Evolutionary conservation across 495 filamentous ascomycete genomes (phyloP).

Genomic region (Massariosphaeria phaeospora): DNA sequence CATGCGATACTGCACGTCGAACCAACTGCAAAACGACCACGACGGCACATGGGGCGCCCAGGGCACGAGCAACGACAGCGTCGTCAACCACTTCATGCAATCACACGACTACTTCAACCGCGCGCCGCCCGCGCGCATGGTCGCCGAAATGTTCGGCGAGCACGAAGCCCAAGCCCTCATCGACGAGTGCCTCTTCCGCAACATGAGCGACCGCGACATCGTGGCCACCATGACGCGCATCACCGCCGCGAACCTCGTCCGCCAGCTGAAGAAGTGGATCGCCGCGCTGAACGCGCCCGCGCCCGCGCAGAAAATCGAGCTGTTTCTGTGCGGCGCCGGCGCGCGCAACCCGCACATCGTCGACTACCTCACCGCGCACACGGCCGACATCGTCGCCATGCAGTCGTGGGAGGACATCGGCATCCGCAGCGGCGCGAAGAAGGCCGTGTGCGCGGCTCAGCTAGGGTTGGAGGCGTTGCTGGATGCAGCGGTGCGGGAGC

Average conservation of each 20-base stretch:
- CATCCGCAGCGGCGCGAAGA: conserved; percentile 5
- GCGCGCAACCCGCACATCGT: conserved; percentile 15
- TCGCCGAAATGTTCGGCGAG: conserved; percentile 1
- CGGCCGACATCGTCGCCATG: background rate
- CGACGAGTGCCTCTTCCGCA: conserved; percentile 12
- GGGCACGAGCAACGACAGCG: conserved; percentile 5
- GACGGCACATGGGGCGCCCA: conserved; percentile 6
- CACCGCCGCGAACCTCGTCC: conserved; percentile 10
- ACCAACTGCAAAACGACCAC: background rate
- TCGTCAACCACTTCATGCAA: conserved; percentile 7
- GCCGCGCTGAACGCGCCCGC: background rate
- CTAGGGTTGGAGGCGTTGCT: conserved; percentile 10
- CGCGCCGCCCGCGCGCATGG: background rate
- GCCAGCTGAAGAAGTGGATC: conserved; percentile 3
- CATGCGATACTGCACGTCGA: conserved; percentile 3
- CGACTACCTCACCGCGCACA: background rate
- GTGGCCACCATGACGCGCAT: conserved; percentile 21
- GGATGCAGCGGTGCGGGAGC: background rate
- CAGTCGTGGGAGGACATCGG: conserved; percentile 8
- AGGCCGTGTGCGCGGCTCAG: conserved; percentile 10
- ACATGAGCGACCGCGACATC: conserved; percentile 8
- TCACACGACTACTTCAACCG: conserved; percentile 4
- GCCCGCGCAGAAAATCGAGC: conserved; percentile 3
- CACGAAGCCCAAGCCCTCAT: conserved; percentile 9
- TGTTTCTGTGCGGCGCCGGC: conserved; percentile 23